Evolutionary conservation across 192 early-diverging fungal species (phyloP), one percentile per base, ranked within the genome.

Genomic region (Coemansia sp.): DNA sequence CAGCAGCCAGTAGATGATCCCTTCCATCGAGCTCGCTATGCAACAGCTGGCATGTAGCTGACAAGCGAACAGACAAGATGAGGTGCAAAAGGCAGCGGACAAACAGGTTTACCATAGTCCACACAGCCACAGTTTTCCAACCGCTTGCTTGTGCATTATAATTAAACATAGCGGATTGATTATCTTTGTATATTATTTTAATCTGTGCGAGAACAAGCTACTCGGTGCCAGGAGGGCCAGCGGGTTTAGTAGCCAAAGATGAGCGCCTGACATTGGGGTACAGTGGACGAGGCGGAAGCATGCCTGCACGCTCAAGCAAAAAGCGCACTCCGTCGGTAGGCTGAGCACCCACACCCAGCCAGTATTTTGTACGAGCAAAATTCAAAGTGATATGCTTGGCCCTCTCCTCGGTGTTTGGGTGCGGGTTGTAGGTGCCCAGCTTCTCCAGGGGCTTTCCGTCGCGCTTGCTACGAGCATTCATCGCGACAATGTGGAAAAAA

Each of bases 321-420:
- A 86, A 89, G 19, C 82, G 83, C n/a, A 95, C 96, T 33, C 85
- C 74, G 25, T 92, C 87, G n/a, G 85, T 83, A 3, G 94, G 94
- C 78, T 94, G 90, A n/a, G 96, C 96, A 8, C 96, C 96, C 19
- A 92, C 91, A 15, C 87, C 88, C 36, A 99, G 72, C 96, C 96
- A 99, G 70, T 99, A 94, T 70, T 97, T 95, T 66, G 89, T 87
- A 27, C 94, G 85, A 29, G 86, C 89, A 69, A 85, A 79, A 58
- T 95, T 85, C 42, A 96, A 72, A 28, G 88, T 85, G 34, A 99
- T 74, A 33, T 88, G 86, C 68, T 97, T 97, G 44, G 83, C 72
- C 18, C 87, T 86, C 14, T 85, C 67, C 13, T 67, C 55, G 13
- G 56, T 56, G 53, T 85, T 70, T n/a, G 93, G 90, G 36, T 93